A percentile compares a stretch with the other conserved stretches of the same genome.
phyloP scores from a whole-genome alignment of 305 asterid species.

The Fraxinus nigra region DNA sequence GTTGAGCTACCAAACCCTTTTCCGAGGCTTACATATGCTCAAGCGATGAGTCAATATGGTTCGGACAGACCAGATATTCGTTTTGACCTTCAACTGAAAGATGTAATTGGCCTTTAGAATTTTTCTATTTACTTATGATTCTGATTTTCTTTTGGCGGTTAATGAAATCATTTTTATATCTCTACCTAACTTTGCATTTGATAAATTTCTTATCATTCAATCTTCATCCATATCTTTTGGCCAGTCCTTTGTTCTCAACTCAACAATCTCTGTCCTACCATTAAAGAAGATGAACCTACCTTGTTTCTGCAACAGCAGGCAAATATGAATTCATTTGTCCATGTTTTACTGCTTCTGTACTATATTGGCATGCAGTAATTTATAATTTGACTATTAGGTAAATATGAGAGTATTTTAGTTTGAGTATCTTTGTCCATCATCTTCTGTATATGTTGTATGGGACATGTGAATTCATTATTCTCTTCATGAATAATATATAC shows the following conservation, averaged over 20 bases:
- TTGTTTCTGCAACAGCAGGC: not conserved
- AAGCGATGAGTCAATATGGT: conserved; percentile 84
- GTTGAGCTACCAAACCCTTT: conserved; percentile 82
- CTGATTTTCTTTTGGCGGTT: conserved; percentile 15
- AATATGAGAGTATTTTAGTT: not conserved
- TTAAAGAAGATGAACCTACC: not conserved
- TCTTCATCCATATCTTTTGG: not conserved
- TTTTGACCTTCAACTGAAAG: conserved; percentile 73
- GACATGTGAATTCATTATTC: not conserved
- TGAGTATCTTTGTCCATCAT: not conserved
- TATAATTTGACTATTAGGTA: not conserved
- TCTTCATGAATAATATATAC: no score
- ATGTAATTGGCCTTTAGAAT: conserved; percentile 41
- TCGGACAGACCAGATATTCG: conserved; percentile 91
- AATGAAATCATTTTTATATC: not conserved
- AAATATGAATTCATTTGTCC: not conserved
- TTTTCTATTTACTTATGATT: not conserved
- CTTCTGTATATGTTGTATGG: not conserved
- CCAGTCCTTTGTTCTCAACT: not conserved
- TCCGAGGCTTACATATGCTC: conserved; percentile 88
- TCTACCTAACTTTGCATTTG: not conserved
- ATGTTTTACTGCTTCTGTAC: not conserved
- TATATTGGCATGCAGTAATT: not conserved
- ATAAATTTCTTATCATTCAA: not conserved
- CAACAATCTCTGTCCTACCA: not conserved